Evolutionary conservation across 2,329 filamentous ascomycete genomes (phyloP), one percentile per base, ranked within the genome.

Genomic region (Clarireedia sp.): DNA sequence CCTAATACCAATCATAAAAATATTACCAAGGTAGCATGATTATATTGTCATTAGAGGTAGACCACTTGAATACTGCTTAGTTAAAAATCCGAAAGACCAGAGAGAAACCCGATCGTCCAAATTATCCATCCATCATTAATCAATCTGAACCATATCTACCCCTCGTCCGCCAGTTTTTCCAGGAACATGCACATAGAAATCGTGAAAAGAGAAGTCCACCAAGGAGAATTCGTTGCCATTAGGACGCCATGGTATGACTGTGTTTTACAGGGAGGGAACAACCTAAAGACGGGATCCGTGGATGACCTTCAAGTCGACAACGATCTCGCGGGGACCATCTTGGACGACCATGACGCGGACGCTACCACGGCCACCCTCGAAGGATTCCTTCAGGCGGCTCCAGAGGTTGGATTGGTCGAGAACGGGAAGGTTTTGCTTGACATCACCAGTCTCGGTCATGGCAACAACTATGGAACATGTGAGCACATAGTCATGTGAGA

Each of bases 241-340:
- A 23, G 19, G 40, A 55, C 48, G 48, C 48, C 48, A 52, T 51
- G 40, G 38, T 45, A 47, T 47, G 40, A 40, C 9, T 10, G 21
- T 24, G 19, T 45, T 51, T 43, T 50, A 55, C 41, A 48, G 16
- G 40, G 46, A 45, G 44, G 38, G 9, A 29, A 41, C 45, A 29
- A 41, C 51, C 53, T 66, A 86, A 73, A 86, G 74, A 68, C 79
- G 80, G 64, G 82, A 84, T 70, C 82, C 82, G 78, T 99, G 94
- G 71, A 97, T 88, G 71, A 95, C 88, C 88, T 96, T 97, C 85
- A 95, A 94, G 83, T 99, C 94, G 66, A 99, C 94, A 67, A 88
- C 91, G 70, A 99, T 85, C 84, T 99, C 94, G 69, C 87, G 85
- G 67, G 90, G 91, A 68, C 86, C 81, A 75, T 99, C 94, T 74